A percentile compares a stretch with the other conserved stretches of the same genome.
Conservation (phyloP, 2,329 filamentous ascomycete species). For the Aureobasidium sp. region DNA sequence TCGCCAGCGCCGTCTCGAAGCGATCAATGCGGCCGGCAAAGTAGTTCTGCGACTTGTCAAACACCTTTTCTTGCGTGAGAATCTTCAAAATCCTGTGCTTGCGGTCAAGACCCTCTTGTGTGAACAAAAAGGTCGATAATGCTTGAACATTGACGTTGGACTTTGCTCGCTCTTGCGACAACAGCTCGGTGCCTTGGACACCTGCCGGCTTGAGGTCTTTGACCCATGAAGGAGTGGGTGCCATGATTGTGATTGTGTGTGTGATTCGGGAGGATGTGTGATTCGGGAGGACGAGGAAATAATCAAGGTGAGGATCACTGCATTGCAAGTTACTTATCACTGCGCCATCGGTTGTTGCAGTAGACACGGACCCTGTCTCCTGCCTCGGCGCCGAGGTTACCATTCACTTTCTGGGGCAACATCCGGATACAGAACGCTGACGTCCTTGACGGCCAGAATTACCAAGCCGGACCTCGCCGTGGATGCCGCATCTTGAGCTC, state of each 20-base stretch:
- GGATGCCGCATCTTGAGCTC: too few species aligned
- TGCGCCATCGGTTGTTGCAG: not conserved
- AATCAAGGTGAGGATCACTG: conserved; percentile 1
- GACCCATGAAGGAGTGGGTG: conserved; percentile 52
- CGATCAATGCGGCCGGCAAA: conserved; percentile 61
- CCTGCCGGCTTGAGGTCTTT: conserved; percentile 57
- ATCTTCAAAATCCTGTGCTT: conserved; percentile 54
- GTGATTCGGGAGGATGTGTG: not conserved
- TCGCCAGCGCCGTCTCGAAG: conserved; percentile 60
- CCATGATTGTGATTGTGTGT: conserved; percentile 11
- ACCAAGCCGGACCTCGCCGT: not conserved
- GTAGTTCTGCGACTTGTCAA: conserved; percentile 73
- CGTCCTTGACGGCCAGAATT: not conserved
- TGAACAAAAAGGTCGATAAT: conserved; percentile 61
- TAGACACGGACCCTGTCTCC: not conserved
- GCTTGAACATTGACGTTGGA: conserved; percentile 60
- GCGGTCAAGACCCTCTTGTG: conserved; percentile 53
- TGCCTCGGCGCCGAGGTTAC: conserved; percentile 12
- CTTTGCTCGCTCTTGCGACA: conserved; percentile 58
- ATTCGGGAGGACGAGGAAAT: not conserved
- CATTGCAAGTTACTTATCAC: conserved; percentile 1
- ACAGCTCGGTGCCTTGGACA: conserved; percentile 61
- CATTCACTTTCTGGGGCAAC: not conserved
- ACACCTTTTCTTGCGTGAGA: conserved; percentile 60
- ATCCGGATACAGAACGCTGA: not conserved